Base-by-base conservation (phyloP, 1,284 basidiomycete species). In the Grifola frondosa region DNA sequence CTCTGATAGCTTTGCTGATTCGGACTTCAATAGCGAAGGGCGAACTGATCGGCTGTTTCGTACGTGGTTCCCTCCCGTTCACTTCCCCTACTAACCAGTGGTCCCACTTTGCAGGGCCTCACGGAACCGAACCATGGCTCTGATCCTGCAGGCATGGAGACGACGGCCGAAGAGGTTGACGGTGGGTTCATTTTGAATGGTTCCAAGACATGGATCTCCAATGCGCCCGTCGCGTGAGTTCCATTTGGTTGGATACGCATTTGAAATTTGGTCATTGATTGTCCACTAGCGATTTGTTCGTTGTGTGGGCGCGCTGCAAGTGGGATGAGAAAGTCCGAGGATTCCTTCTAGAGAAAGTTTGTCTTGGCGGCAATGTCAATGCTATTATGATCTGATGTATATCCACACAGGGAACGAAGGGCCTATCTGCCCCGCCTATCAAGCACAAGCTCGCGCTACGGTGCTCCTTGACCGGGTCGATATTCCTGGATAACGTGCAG, bases 61-160 rank as follows among this genome's bases (percentile, higher is more conserved):
- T 93, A 58, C 46, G 86, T 74, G 44, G 13, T 11, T 23, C 12
- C 30, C 10, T 42, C 36, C n/a, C 31, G 7, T 8, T 15, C 19
- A 13, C 7, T 7, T 29, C 29, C n/a, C 13, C 3, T 12, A 19
- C n/a, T 30, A 9, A 20, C 12, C 15, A 17, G 13, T 31, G 19
- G 7, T 35, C 12, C 23, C 13, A 15, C 15, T 10, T 6, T 17
- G 5, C 35, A 90, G 88, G 93, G 95, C 15, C 70, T 98, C 26
- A 98, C 95, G 1, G 96, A 98, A 69, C 92, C 96, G 1, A 95
- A 97, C 59, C 94, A 97, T 62, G 96, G 96, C 16, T 95, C 91
- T 1, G 94, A 97, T 60, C 94, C 94, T 15, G 83, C 84, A 13
- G 83, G 84, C 21, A 98, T 99, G 95, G 90, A 96, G 63, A 97